These are phyloP conservation scores for Nannochloropsis granulata DNA, from an alignment of 108 stramenopile genomes.

Conservation along the genomic window DNA sequence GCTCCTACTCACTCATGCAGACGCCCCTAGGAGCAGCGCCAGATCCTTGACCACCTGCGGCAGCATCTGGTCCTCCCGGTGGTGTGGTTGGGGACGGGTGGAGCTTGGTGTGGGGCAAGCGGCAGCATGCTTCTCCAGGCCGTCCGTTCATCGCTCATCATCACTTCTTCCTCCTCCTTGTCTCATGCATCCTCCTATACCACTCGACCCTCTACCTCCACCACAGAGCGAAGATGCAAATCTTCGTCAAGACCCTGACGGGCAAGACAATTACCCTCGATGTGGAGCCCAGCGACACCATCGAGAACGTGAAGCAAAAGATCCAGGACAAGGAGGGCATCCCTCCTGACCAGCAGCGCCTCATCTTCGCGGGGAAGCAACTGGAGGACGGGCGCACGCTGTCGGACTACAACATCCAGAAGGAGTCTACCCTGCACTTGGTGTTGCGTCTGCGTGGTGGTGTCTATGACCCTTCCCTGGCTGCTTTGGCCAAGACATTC, in stretches of 20 bases:
- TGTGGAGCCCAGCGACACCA: slow-evolving; percentile 92
- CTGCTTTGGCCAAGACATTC: slow-evolving; percentile 91
- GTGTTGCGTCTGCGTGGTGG: slow-evolving; percentile 41
- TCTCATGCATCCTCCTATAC: no score
- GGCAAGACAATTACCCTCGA: slow-evolving; percentile 98
- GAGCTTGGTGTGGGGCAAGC: no score
- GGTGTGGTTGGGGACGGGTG: no score
- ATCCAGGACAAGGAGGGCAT: slow-evolving; percentile 97
- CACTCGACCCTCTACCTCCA: no score
- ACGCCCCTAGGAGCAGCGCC: no score
- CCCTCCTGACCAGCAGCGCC: slow-evolving; percentile 91
- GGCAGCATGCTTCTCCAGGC: no score
- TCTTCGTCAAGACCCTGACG: slow-evolving; percentile 95
- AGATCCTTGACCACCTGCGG: no score
- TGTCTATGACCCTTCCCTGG: slow-evolving; percentile 72
- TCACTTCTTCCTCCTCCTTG: no score
- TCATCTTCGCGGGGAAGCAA: slow-evolving; percentile 98
- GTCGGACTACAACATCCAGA: slow-evolving; percentile 60
- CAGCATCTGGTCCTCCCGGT: no score
- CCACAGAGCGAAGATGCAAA: slow-evolving; percentile 44
- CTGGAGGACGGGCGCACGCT: slow-evolving; percentile 58
- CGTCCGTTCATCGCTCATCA: no score
- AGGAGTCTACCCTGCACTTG: slow-evolving; percentile 50
- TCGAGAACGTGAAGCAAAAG: slow-evolving; percentile 97
- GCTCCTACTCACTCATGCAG: no score